Evolutionary conservation across 306 rosid genomes (phyloP), one percentile per base, ranked within the genome.

Genomic region (Prinsepia uniflora): DNA sequence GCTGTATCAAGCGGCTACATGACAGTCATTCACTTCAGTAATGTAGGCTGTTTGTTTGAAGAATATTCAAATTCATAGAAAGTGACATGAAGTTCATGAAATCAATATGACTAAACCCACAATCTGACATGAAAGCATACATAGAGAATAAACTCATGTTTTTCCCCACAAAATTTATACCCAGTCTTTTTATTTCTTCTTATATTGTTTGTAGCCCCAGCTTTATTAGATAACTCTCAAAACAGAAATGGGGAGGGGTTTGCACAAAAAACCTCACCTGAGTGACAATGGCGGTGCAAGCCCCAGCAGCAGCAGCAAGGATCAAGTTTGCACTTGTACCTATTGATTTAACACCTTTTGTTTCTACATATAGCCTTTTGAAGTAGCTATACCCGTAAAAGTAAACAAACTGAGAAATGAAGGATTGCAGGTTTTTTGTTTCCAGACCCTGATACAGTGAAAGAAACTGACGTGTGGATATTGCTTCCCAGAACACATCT

Each of bases 1-100:
- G 99, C 99, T 81, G 99, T 95, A 79, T 95, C 99, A 78, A 95
- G 86, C 75, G 99, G 97, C 99, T 95, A 75, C 89, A 87, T 20
- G 65, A 68, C 77, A 59, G 62, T 68, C 49, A 84, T 81, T 75
- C 84, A 67, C 63, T 76, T 55, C 44, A 73, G 59, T 74, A 14
- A 46, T 46, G 50, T 46, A 46, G 50, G 13, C 13, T 46, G 50
- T 14, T 46, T 46, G 17, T 46, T 30, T 30, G 36, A 2, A 3
- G 36, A 30, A 30, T 1, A 30, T 30, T 30, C 36, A 30, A 30
- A 30, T 30, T 30, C 36, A 30, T 30, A 2, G 36, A 42, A 71
- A 45, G 49, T 9, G 19, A n/a, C 36, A 39, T 62, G 40, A 44
- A 54, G 47, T 17, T 20, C 15, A 57, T 43, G 55, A 56, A 44